phyloP scores from a whole-genome alignment of 768 basidiomycete species.

The Collybia sordida region DNA sequence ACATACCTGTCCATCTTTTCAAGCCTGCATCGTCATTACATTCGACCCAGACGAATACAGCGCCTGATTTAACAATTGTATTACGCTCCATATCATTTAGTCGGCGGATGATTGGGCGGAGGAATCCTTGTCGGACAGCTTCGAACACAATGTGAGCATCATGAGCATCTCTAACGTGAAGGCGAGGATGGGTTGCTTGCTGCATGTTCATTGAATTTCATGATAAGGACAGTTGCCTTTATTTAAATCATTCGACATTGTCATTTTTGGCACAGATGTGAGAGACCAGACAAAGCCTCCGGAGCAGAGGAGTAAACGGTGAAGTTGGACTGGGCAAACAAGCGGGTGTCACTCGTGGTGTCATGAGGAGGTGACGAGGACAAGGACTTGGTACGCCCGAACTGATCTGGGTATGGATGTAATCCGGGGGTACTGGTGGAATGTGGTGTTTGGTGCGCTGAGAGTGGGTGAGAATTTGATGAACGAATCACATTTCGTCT shows the following conservation, averaged over 20 bases:
- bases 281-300: slow-evolving; percentile 23
- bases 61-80: slow-evolving; percentile 55
- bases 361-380: slow-evolving; percentile 23
- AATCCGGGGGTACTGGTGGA: slow-evolving; percentile 21
- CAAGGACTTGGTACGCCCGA: slow-evolving; percentile 29
- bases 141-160: slow-evolving; percentile 69
- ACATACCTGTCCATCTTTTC: slow-evolving; percentile 61
- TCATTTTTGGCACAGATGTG: slow-evolving; percentile 17
- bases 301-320: slow-evolving; percentile 10
- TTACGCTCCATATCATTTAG: slow-evolving; percentile 62
- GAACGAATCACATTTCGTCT: slow-evolving; percentile 16
- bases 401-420: slow-evolving; percentile 18
- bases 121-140: slow-evolving; percentile 56
- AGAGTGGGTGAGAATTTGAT: slow-evolving; percentile 21
- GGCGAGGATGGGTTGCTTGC: slow-evolving; percentile 61
- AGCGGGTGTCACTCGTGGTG: slow-evolving; percentile 22
- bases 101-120: slow-evolving; percentile 51
- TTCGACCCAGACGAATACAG: slow-evolving; percentile 72
- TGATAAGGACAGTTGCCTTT: slow-evolving; percentile 14
- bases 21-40: slow-evolving; percentile 64
- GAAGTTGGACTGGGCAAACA: slow-evolving; percentile 6
- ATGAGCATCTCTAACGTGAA: slow-evolving; percentile 64
- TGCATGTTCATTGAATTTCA: slow-evolving; percentile 38
- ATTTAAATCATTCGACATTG: slow-evolving; percentile 21
- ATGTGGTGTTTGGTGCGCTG: slow-evolving; percentile 21